Percentiles rank a stretch among this genome's conserved stretches.
Evolutionary conservation across 139 green algal species (phyloP).

Genomic region (Coccomyxa sp.): DNA sequence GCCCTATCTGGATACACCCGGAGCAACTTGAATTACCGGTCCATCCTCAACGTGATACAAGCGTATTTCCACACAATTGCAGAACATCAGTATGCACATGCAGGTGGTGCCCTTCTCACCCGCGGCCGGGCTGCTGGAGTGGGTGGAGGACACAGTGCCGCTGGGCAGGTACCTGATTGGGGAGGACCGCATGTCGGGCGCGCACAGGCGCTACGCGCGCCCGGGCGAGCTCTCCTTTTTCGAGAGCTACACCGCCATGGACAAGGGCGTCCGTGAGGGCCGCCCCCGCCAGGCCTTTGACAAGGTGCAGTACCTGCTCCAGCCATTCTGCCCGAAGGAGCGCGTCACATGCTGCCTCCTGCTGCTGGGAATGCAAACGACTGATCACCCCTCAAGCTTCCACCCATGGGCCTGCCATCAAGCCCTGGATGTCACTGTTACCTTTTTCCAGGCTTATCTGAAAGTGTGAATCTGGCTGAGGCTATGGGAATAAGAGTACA

Average conservation of each 20-base stretch:
- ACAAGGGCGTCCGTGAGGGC: background rate
- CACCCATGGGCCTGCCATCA: background rate
- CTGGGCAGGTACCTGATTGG: slow-evolving; percentile 63
- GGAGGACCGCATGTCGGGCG: slow-evolving; percentile 9
- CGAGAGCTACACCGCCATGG: slow-evolving; percentile 20
- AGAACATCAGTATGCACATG: too few species aligned
- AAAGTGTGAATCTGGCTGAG: too few species aligned
- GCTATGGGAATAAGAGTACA: too few species aligned
- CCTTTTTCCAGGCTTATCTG: too few species aligned
- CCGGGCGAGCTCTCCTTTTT: slow-evolving; percentile 17
- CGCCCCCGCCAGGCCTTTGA: slow-evolving; percentile 1
- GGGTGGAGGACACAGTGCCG: slow-evolving; percentile 86
- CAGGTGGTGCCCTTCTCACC: slow-evolving; percentile 86
- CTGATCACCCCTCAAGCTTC: too few species aligned
- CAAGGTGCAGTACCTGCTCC: background rate
- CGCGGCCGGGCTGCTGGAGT: slow-evolving; percentile 82
- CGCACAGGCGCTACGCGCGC: slow-evolving; percentile 21
- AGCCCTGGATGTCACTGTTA: background rate
- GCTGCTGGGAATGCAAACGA: too few species aligned
- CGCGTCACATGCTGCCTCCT: too few species aligned
- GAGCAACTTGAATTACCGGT: too few species aligned
- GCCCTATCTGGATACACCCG: too few species aligned
- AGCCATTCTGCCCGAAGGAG: too few species aligned
- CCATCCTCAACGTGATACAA: too few species aligned
- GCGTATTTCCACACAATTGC: too few species aligned